phyloP scores from a whole-genome alignment of 116 monocot genomes.

The Dioscorea cayenensis region DNA sequence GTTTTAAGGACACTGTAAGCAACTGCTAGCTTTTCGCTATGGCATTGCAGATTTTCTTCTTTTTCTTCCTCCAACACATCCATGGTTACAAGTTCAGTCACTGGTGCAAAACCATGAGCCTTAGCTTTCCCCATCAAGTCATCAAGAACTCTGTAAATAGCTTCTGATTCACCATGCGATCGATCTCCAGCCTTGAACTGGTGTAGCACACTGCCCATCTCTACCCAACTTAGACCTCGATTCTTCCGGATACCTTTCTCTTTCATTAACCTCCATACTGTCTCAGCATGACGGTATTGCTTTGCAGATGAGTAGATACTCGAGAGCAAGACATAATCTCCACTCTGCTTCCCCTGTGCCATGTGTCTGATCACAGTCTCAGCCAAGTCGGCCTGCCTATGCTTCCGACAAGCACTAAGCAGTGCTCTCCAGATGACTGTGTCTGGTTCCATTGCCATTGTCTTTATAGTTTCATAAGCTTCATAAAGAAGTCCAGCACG shows the following conservation, averaged over 20 bases:
- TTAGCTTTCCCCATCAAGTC: conserved; percentile 25
- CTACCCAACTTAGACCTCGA: conserved; percentile 61
- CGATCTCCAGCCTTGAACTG: conserved; percentile 54
- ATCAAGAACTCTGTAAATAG: conserved; percentile 19
- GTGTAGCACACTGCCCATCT: conserved; percentile 26
- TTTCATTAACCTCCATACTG: conserved; percentile 46
- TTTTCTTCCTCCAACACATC: conserved; percentile 68
- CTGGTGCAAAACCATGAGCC: conserved; percentile 29
- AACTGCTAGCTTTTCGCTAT: conserved; percentile 70
- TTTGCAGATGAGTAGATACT: conserved; percentile 32
- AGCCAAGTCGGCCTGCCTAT: conserved; percentile 20
- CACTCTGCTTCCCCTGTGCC: conserved; percentile 9
- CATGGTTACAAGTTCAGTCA: conserved; percentile 25
- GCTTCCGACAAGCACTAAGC: conserved; percentile 51
- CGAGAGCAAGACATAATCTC: conserved; percentile 50
- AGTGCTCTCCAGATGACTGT: conserved; percentile 46
- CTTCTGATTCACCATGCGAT: conserved; percentile 20
- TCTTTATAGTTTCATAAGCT: conserved; percentile 31
- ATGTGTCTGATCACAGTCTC: conserved; percentile 25
- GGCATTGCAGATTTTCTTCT: conserved; percentile 48
- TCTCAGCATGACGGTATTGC: conserved; percentile 29
- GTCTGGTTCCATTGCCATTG: conserved; percentile 51
- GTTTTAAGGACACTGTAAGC: conserved; percentile 49
- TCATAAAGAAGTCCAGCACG: conserved; percentile 52
- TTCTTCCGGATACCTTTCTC: conserved; percentile 30